Evolutionary conservation across 2,329 filamentous ascomycete species (phyloP).

Genomic region (Aspergillus amoenus): DNA sequence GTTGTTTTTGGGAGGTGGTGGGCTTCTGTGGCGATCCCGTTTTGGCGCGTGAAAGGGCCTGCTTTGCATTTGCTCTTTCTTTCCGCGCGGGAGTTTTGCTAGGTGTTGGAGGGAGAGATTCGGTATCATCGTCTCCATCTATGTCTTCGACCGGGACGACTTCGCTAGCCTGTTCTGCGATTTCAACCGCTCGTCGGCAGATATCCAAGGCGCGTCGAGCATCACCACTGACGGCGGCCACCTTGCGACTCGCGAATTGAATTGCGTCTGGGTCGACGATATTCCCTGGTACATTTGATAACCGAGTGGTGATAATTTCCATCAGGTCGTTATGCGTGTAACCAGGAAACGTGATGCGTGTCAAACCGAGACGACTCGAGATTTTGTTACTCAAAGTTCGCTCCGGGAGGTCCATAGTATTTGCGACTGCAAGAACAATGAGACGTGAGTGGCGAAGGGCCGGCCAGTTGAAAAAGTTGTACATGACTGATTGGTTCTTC

Average conservation of each 20-base stretch:
- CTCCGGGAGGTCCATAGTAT: conserved; percentile 98
- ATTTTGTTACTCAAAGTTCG: conserved; percentile 98
- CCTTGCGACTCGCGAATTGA: conserved; percentile 94
- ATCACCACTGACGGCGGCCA: conserved; percentile 93
- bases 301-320: conserved; percentile 92
- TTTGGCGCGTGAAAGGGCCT: conserved; percentile 5
- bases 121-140: conserved; percentile 32
- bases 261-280: conserved; percentile 92
- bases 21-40: conserved; percentile 16
- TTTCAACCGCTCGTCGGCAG: conserved; percentile 89
- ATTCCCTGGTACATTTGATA: conserved; percentile 82
- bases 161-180: conserved; percentile 74
- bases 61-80: conserved; percentile 23
- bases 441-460: conserved; percentile 84
- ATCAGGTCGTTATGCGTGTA: conserved; percentile 97
- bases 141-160: conserved; percentile 25
- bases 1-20: conserved; percentile 24
- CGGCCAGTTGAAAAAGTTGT: conserved; percentile 99
- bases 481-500: conserved; percentile 99
- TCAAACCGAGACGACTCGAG: conserved; percentile 84
- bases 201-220: conserved; percentile 91
- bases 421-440: conserved; percentile 95
- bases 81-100: conserved; percentile 42
- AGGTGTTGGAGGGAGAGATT: conserved; percentile 44
- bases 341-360: conserved; percentile 92